Conservation (phyloP, 1,139 yeast species). For the Debaryomycetaceae sp. region DNA sequence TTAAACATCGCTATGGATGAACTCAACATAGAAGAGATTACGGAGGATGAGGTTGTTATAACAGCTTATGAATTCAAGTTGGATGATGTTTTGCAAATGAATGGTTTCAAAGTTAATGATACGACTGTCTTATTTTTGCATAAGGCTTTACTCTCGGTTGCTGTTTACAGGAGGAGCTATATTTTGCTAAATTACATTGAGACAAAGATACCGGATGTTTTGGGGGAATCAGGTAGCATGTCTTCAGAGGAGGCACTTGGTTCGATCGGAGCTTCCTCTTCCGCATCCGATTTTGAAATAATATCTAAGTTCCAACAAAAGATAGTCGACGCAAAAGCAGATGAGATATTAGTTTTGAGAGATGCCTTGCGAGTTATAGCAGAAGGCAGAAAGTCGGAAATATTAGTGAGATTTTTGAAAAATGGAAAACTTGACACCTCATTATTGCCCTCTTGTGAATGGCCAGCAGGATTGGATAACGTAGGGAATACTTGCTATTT, state of each 20-base stretch:
- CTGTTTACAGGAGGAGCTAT: constrained; percentile 38
- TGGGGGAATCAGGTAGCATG: constrained; percentile 11
- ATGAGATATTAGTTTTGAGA: constrained; percentile 48
- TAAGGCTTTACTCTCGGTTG: constrained; percentile 38
- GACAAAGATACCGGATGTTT: constrained; percentile 34
- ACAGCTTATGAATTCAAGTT: constrained; percentile 66
- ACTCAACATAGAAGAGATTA: constrained; percentile 58
- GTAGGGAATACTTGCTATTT: constrained; percentile 95
- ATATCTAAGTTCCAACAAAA: constrained; percentile 51
- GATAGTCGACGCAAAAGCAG: constrained; percentile 15
- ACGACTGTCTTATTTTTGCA: constrained; percentile 41
- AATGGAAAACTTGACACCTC: constrained; percentile 62
- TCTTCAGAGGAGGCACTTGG: neutral
- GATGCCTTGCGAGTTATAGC: constrained; percentile 50
- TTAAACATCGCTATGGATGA: constrained; percentile 56
- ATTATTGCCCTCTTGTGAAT: constrained; percentile 57
- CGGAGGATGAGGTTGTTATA: constrained; percentile 72
- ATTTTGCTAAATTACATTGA: constrained; percentile 47
- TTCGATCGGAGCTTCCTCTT: neutral
- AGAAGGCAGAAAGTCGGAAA: constrained; percentile 44
- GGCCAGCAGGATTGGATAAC: constrained; percentile 91
- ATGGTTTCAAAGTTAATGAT: constrained; percentile 44
- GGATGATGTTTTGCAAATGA: constrained; percentile 59
- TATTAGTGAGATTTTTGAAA: constrained; percentile 49
- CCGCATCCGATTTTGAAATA: constrained; percentile 51